These are phyloP conservation scores for Lunularia cruciata DNA, from an alignment of 225 moss, liverwort and hornwort species.

Conservation along the genomic window DNA sequence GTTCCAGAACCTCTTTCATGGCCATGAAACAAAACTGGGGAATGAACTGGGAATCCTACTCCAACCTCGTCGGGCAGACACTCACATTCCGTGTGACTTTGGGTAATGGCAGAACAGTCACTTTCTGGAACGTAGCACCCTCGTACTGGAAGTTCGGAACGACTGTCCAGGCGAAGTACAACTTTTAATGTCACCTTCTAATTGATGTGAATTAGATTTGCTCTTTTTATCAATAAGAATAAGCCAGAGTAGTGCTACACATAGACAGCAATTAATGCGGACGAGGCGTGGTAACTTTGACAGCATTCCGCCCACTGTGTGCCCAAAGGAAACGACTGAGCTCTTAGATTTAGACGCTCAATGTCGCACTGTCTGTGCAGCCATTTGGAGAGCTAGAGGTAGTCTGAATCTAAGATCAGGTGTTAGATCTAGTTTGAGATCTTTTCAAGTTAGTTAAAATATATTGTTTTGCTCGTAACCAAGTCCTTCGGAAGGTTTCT, in stretches of 20 bases:
- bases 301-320: constrained; percentile 12
- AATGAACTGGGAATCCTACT: constrained; percentile 16
- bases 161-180: constrained; percentile 12
- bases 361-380: too few species aligned
- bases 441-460: too few species aligned
- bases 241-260: neutral
- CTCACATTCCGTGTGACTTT: constrained; percentile 19
- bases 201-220: too few species aligned
- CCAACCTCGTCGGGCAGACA: constrained; percentile 7
- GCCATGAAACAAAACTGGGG: constrained; percentile 23
- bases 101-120: constrained; percentile 16
- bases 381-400: too few species aligned
- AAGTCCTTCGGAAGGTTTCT: neutral
- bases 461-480: too few species aligned
- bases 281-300: constrained; percentile 16
- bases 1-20: constrained; percentile 7
- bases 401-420: too few species aligned
- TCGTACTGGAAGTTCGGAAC: constrained; percentile 15
- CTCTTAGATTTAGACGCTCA: neutral
- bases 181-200: neutral
- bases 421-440: too few species aligned
- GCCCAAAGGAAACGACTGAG: too few species aligned
- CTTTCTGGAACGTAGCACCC: constrained; percentile 12
- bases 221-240: neutral
- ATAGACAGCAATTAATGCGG: constrained; percentile 1